These are phyloP conservation scores for Leishmania amazonensis DNA, from an alignment of 208 protist genomes.

Conservation along the genomic window DNA sequence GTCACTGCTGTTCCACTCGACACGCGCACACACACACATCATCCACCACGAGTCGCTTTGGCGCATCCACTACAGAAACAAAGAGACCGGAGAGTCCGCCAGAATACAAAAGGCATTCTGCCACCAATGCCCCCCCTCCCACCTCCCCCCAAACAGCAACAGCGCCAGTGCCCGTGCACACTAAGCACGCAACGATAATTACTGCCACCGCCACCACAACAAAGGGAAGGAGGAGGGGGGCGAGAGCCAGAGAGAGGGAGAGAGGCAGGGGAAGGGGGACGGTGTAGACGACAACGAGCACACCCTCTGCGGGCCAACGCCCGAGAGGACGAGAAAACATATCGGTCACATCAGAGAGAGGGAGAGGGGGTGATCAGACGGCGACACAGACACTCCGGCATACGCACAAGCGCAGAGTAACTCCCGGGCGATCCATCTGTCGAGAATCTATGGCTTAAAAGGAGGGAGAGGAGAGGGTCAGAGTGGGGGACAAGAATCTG, in stretches of 20 bases:
- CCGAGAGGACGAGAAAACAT: background rate
- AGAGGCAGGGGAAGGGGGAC: background rate
- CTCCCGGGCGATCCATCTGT: background rate
- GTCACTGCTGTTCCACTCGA: background rate
- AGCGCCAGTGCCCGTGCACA: background rate
- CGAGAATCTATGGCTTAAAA: slow-evolving; percentile 2
- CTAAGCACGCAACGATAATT: background rate
- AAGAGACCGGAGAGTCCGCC: background rate
- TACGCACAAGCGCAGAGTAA: background rate
- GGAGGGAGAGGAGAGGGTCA: background rate
- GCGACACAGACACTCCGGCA: background rate
- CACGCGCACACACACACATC: background rate
- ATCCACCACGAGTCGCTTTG: background rate
- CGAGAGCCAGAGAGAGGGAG: background rate
- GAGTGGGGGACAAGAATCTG: background rate
- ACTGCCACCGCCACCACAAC: background rate
- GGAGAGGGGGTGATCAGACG: background rate
- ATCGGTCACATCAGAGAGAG: background rate
- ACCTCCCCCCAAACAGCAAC: background rate
- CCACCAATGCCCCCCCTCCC: background rate
- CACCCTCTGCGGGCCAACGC: background rate
- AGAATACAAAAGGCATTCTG: background rate
- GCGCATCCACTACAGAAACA: background rate
- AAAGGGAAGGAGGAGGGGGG: background rate
- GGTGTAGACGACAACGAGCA: background rate